Base-by-base conservation (phyloP, 1,284 basidiomycete species). In the Porodaedalea pini region DNA sequence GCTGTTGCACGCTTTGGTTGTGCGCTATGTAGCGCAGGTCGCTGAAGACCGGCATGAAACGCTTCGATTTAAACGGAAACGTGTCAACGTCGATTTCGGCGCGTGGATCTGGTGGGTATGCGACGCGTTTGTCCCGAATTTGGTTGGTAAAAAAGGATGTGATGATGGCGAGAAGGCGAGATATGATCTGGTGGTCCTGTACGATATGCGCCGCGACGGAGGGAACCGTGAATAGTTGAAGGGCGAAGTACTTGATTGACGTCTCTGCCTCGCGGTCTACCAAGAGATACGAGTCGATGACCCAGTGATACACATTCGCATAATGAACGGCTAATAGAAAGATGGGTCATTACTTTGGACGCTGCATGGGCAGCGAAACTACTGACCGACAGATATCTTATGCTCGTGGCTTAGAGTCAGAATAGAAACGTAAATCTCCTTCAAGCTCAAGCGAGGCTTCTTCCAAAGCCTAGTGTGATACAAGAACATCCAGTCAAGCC, bases 201-300 rank as follows among this genome's bases (percentile, higher is more conserved):
- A 89, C 86, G 48, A 95, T 84, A 62, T 93, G 86, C 7, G 81
- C 78, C 0, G 91, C 88, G 51, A 94, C 84, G 0, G 88, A 88
- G 0, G 93, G 93, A 2, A 93, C 86, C 0, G 93, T 94, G 73
- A 96, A 94, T 32, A 97, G 79, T 66, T 95, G 91, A 15, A 94
- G 81, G 29, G 92, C 89, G 64, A 96, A 91, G 64, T 92, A 93
- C 67, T 94, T 92, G 72, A 96, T 91, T 15, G 92, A 91, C 2
- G 91, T 92, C 70, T 98, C 95, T 1, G 90, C 87, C 69, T 98
- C 94, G 23, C 94, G 81, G 66, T 98, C 95, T 21, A 91, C 85
- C 43, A 95, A 83, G 7, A 98, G 83, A 71, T 94, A 97, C 3
- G 91, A 83, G 66, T 96, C 92, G 64, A 94, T 88, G 50, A 97